A percentile compares a stretch with the other conserved stretches of the same genome.
These are phyloP conservation scores for Neonectria faginata DNA, from an alignment of 2,329 filamentous ascomycete genomes.

Conservation along the genomic window DNA sequence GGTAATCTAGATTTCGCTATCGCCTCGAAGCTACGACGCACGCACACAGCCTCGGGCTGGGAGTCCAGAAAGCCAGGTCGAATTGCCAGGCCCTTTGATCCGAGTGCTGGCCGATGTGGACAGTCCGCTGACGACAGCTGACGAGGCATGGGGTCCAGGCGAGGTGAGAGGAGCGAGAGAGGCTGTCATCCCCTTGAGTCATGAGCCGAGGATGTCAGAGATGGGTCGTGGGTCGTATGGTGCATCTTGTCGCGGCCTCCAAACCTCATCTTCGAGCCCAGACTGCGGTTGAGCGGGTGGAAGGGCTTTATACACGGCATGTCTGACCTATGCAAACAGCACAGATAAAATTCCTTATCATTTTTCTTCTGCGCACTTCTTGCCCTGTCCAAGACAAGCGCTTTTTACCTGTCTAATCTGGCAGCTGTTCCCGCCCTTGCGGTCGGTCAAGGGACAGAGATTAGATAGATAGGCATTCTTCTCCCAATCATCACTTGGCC, in stretches of 20 bases:
- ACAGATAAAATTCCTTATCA: constrained; percentile 20
- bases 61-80: neutral
- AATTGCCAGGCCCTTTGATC: neutral
- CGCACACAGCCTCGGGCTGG: constrained; percentile 6
- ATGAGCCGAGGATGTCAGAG: neutral
- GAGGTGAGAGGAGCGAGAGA: constrained; percentile 10
- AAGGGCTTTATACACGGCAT: constrained; percentile 18
- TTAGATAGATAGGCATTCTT: constrained; percentile 38
- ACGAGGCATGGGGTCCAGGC: neutral
- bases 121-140: neutral
- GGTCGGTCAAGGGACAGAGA: constrained; percentile 38
- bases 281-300: constrained; percentile 1
- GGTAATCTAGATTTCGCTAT: constrained; percentile 21
- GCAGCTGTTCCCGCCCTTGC: constrained; percentile 34
- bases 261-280: neutral
- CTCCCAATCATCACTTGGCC: constrained; percentile 42
- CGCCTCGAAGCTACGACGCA: constrained; percentile 2
- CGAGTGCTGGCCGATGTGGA: constrained; percentile 12
- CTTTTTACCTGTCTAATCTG: constrained; percentile 33
- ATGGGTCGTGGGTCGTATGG: neutral
- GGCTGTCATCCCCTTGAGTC: neutral
- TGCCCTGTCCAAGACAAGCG: constrained; percentile 27
- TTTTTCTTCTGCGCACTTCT: constrained; percentile 7
- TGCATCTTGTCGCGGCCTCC: neutral
- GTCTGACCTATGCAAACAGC: neutral